A percentile compares a stretch with the other conserved stretches of the same genome.
phyloP scores from a whole-genome alignment of 1,284 basidiomycete species.

The Bondarzewia mesenterica region DNA sequence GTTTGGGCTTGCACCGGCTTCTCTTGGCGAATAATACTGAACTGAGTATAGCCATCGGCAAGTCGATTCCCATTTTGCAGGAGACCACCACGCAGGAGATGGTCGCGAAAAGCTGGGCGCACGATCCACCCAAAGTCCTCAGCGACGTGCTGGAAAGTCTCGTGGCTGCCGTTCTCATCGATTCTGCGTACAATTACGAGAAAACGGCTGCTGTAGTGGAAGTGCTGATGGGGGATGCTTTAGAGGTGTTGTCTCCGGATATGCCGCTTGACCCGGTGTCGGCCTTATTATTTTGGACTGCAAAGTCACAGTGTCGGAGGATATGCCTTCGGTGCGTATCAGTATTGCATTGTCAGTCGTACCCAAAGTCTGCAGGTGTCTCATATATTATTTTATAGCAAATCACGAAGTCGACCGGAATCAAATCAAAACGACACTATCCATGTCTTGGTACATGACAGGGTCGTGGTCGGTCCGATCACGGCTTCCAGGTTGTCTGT shows the following conservation, averaged over 20 bases:
- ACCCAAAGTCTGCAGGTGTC: neutral
- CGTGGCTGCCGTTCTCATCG: conserved; percentile 77
- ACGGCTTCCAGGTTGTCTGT: conserved; percentile 44
- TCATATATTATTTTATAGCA: conserved; percentile 26
- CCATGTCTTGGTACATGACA: conserved; percentile 51
- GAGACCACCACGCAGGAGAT: conserved; percentile 50
- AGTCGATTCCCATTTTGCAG: conserved; percentile 52
- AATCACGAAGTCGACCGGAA: conserved; percentile 35
- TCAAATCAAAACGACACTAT: conserved; percentile 41
- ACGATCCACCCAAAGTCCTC: conserved; percentile 75
- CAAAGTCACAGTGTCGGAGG: conserved; percentile 43
- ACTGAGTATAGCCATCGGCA: conserved; percentile 53
- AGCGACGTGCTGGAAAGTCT: conserved; percentile 78
- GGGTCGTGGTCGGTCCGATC: conserved; percentile 48
- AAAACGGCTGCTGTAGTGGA: conserved; percentile 52
- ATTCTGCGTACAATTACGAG: conserved; percentile 68
- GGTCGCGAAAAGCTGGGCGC: conserved; percentile 64
- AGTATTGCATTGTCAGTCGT: neutral
- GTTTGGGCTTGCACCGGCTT: conserved; percentile 60
- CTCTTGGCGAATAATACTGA: conserved; percentile 65
- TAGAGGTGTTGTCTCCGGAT: conserved; percentile 46
- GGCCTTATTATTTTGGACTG: conserved; percentile 56
- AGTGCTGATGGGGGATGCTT: conserved; percentile 51
- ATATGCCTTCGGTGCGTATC: conserved; percentile 36
- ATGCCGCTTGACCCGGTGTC: conserved; percentile 61